Evolutionary conservation across 257 asterid genomes (phyloP), one percentile per base, ranked within the genome.

Genomic region (Cynanchum wilfordii): DNA sequence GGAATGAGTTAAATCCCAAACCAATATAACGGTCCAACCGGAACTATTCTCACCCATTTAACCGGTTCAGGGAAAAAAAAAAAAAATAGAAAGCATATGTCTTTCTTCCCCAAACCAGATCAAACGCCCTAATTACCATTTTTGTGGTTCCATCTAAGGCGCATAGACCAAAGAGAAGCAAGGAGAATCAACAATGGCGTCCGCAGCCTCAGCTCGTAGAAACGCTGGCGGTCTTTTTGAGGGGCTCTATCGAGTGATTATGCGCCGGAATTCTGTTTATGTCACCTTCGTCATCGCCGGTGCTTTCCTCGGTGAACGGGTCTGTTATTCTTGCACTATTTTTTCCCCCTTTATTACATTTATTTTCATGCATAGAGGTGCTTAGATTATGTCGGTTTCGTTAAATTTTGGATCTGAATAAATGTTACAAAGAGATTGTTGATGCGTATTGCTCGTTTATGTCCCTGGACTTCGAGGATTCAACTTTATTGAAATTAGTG

Each of bases 251-350:
- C 80, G 89, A 50, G 52, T 91, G 57, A 54, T 93, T 70, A 87
- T 93, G 97, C 96, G 97, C 76, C 92, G 98, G 15, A 90, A 88
- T 73, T 87, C 98, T 42, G 82, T 92, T 62, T 88, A 88, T 70
- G 96, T 85, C 30, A 90, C 97, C 60, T 90, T 90, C 84, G 94
- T 90, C 92, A 75, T 90, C 81, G 88, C 85, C 73, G 97, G 97
- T 57, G 97, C 97, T 70, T 89, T 90, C 73, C 27, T 86, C 82
- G 96, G 90, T 57, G 97, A 90, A 90, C 86, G 96, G 75, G 96
- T 91, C 58, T 68, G 69, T 62, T 17, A 5, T 27, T 30, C 47
- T 27, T 16, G 12, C 30, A 7, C 7, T 0, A 44, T 27, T 40
- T 24, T 24, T 9, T 36, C 0, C 11, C 45, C 45, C 11, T n/a